Conservation (phyloP, 441 rosid species). For the Populus hybrid region DNA sequence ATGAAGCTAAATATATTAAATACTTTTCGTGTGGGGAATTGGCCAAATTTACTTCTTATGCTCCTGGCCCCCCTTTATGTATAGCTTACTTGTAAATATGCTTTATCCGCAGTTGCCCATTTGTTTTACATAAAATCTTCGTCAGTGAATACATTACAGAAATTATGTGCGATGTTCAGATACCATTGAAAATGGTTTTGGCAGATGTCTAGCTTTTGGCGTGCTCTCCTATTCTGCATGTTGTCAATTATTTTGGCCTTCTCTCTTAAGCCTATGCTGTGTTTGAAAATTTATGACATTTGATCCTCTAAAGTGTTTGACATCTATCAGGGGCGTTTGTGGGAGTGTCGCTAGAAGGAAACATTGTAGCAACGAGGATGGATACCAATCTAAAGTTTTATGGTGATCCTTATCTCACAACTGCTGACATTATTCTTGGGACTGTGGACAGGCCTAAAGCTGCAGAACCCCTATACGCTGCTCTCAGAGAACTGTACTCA, state of each 20-base stretch:
- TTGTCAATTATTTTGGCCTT: not conserved
- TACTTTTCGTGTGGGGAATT: too few relatives aligned
- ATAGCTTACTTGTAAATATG: not conserved
- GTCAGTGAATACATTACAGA: not conserved
- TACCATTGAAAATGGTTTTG: not conserved
- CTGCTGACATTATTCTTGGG: slow-evolving; percentile 78
- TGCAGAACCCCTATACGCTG: slow-evolving; percentile 71
- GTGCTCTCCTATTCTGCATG: not conserved
- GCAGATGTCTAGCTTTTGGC: not conserved
- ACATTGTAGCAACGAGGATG: slow-evolving; percentile 75
- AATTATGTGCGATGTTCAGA: not conserved
- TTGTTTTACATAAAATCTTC: not conserved
- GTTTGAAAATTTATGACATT: not conserved
- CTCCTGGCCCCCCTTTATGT: too few relatives aligned
- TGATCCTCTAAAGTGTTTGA: slow-evolving; percentile 1
- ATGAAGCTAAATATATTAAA: too few relatives aligned
- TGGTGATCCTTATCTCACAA: slow-evolving; percentile 88
- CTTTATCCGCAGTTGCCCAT: not conserved
- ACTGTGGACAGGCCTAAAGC: slow-evolving; percentile 82
- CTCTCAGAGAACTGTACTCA: slow-evolving; percentile 64
- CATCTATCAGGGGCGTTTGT: slow-evolving; percentile 74
- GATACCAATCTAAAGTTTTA: slow-evolving; percentile 79
- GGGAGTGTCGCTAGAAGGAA: slow-evolving; percentile 94
- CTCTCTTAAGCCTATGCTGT: not conserved
- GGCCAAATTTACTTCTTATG: too few relatives aligned